Evolutionary conservation across 2,329 filamentous ascomycete genomes (phyloP), one percentile per base, ranked within the genome.

Genomic region (Fusarium nygamai): DNA sequence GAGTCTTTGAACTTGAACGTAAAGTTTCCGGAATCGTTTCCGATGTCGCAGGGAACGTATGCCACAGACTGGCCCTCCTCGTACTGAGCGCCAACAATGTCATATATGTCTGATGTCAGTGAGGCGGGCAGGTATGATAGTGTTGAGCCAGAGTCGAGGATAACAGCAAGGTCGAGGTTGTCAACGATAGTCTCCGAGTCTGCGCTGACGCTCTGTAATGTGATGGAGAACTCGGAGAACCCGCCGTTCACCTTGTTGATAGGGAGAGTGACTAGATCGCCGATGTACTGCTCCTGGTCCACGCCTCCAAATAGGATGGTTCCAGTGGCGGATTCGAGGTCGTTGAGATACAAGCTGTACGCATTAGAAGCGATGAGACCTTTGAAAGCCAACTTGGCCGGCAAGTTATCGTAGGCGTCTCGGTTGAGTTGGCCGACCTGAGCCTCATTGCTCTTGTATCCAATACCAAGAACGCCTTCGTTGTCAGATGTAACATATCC

Each of bases 381-480:
- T 8, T 88, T 85, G 36, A 88, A 82, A 3, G 89, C 89, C 84
- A 95, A 85, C 68, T 89, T 89, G 47, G 88, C 87, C 4, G 93
- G 93, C 12, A 95, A 84, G 80, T 95, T 95, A 48, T 89, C 82
- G 82, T 95, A 95, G 1, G 88, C 65, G 8, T 83, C 66, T 65
- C 85, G 82, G 11, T 87, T 85, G 14, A 86, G 88, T 72, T 89
- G 86, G 59, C 87, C 87, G 51, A 93, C 90, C 76, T 92, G 90
- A 19, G 93, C 93, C 83, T 98, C 95, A 81, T 97, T 96, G 73
- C 87, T 81, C 1, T 88, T 81, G 81, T 98, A 98, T 12, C 95
- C 95, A 70, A 98, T 92, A 24, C 95, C 95, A 27, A 98, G 82
- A 47, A 98, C 94, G 44, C 94, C 94, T 81, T 97, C 89, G 19